Evolutionary conservation across 345 rosid genomes (phyloP).

Genomic region (Syzygium aromaticum): DNA sequence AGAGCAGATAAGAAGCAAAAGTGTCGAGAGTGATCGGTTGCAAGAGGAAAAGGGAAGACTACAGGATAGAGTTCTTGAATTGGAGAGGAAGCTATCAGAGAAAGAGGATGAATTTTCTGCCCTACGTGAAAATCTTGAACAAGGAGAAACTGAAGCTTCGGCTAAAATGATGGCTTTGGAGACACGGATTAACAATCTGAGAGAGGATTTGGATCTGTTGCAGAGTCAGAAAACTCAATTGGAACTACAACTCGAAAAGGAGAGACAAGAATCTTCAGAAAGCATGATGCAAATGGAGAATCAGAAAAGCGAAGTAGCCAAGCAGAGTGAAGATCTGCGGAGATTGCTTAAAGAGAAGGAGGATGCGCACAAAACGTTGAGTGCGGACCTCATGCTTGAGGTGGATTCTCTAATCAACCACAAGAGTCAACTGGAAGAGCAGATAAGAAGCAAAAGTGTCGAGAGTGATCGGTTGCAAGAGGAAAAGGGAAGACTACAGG

Average conservation of each 20-base stretch:
- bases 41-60: conserved; percentile 18
- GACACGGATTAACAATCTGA: conserved; percentile 28
- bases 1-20: conserved; percentile 25
- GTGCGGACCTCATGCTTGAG: conserved; percentile 29
- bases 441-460: conserved; percentile 17
- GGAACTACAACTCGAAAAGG: conserved; percentile 40
- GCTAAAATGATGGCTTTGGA: conserved; percentile 29
- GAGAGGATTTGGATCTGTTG: conserved; percentile 40
- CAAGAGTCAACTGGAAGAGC: conserved; percentile 40
- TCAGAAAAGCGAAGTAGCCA: conserved; percentile 22
- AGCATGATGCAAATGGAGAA: conserved; percentile 29
- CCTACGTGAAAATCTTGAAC: not conserved
- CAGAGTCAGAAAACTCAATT: conserved; percentile 27
- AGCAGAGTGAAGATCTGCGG: conserved; percentile 39
- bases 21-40: conserved; percentile 27
- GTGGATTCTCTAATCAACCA: conserved; percentile 31
- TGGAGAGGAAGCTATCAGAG: conserved; percentile 26
- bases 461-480: conserved; percentile 37
- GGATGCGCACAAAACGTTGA: conserved; percentile 26
- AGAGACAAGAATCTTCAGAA: conserved; percentile 35
- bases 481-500: conserved; percentile 19
- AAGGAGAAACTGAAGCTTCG: conserved; percentile 20
- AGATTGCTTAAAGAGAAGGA: conserved; percentile 34
- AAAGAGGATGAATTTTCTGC: conserved; percentile 30
- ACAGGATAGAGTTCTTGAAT: conserved; percentile 18